A percentile compares a stretch with the other conserved stretches of the same genome.
phyloP scores from a whole-genome alignment of 2,329 filamentous ascomycete species.

The Scopulariopsis brevicaulis region DNA sequence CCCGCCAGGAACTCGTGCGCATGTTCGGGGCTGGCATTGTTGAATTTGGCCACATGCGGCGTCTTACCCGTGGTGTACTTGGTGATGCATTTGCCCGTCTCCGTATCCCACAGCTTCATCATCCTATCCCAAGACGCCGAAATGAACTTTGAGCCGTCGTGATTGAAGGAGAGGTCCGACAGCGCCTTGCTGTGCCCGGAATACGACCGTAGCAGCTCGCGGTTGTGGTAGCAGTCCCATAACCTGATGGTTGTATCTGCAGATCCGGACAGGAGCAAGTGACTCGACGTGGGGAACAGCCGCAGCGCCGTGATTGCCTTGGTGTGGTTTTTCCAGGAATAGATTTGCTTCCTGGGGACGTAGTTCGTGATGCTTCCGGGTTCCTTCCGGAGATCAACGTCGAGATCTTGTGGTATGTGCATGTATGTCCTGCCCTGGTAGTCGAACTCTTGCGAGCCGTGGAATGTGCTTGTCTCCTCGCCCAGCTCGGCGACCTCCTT shows the following conservation, averaged over 20 bases:
- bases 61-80: constrained; percentile 92
- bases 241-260: constrained; percentile 88
- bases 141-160: constrained; percentile 72
- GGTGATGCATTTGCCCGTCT: constrained; percentile 78
- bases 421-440: constrained; percentile 96
- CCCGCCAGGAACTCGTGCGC: constrained; percentile 88
- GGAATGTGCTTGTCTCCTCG: constrained; percentile 77
- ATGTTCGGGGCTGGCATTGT: constrained; percentile 70
- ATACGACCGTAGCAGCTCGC: constrained; percentile 83
- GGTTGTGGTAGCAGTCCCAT: constrained; percentile 87
- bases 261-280: constrained; percentile 79
- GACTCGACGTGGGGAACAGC: constrained; percentile 81
- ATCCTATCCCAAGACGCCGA: constrained; percentile 87
- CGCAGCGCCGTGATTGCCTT: constrained; percentile 81
- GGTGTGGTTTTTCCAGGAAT: constrained; percentile 75
- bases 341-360: constrained; percentile 86
- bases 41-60: constrained; percentile 89
- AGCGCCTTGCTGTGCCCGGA: constrained; percentile 82
- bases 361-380: constrained; percentile 74
- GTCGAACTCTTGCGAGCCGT: constrained; percentile 73
- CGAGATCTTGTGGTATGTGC: constrained; percentile 88
- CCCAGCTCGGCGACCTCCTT: constrained; percentile 49
- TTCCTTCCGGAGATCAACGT: constrained; percentile 76
- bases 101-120: constrained; percentile 98
- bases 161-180: constrained; percentile 82